Evolutionary conservation across 192 early-diverging fungal genomes (phyloP).

Genomic region (Phycomyces blakesleeanus): DNA sequence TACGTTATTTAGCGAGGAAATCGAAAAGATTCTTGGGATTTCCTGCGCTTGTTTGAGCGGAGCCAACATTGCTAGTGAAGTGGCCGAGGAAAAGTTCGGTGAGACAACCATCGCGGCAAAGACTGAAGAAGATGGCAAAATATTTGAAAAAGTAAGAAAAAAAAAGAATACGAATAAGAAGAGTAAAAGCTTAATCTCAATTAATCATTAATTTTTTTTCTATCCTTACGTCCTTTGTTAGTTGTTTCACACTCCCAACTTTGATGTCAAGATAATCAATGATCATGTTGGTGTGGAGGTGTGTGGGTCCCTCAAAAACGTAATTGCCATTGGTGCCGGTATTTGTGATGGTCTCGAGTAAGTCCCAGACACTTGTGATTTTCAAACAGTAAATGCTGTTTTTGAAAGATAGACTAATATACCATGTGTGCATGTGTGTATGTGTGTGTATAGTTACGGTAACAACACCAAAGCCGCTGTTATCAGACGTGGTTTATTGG

Average conservation of each 20-base stretch:
- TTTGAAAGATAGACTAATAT: no score
- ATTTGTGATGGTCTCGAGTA: conserved; percentile 86
- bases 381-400: no score
- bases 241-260: conserved; percentile 84
- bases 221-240: conserved; percentile 52
- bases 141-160: conserved; percentile 15
- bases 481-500: conserved; percentile 87
- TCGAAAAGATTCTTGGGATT: conserved; percentile 15
- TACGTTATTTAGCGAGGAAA: conserved; percentile 6
- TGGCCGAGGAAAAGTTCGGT: conserved; percentile 89
- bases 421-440: no score
- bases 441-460: not conserved
- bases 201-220: no score
- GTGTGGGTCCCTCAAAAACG: conserved; percentile 97
- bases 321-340: conserved; percentile 93
- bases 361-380: not conserved
- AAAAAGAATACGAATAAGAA: no score
- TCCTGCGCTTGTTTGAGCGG: conserved; percentile 39
- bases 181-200: no score
- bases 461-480: conserved; percentile 89
- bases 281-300: conserved; percentile 91
- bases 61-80: conserved; percentile 79
- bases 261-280: conserved; percentile 73
- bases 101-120: conserved; percentile 89
- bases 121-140: conserved; percentile 59